These are phyloP conservation scores for Fusarium sacchari DNA, from an alignment of 2,329 filamentous ascomycete species.

Conservation along the genomic window DNA sequence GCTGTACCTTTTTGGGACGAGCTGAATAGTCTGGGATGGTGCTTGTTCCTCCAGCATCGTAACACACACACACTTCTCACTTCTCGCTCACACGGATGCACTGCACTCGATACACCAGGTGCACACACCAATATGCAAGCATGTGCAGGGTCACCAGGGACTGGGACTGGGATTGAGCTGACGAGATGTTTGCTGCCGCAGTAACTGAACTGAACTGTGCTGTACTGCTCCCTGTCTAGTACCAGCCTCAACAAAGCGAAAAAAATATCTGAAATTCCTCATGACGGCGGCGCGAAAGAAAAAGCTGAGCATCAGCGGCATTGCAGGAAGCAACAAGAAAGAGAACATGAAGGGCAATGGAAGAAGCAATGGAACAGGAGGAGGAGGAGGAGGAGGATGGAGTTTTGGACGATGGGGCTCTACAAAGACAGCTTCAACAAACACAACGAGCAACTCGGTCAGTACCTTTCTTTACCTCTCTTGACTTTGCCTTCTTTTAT, in stretches of 20 bases:
- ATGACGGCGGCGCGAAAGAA: constrained; percentile 29
- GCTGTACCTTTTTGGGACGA: constrained; percentile 11
- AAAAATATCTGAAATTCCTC: neutral
- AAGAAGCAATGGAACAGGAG: constrained; percentile 14
- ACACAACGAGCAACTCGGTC: constrained; percentile 9
- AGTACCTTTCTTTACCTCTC: neutral
- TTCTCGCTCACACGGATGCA: neutral
- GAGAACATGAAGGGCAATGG: constrained; percentile 29
- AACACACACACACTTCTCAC: neutral
- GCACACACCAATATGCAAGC: constrained; percentile 4
- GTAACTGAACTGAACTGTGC: neutral
- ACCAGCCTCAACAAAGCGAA: neutral
- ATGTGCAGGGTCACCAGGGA: neutral
- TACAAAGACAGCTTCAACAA: constrained; percentile 20
- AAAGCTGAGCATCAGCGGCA: constrained; percentile 34
- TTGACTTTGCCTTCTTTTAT: no score
- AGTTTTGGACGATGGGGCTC: constrained; percentile 33
- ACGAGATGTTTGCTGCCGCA: constrained; percentile 8
- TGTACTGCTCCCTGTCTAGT: neutral
- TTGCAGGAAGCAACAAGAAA: constrained; percentile 16
- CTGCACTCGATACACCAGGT: neutral
- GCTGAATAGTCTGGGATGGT: constrained; percentile 1
- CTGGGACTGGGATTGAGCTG: constrained; percentile 14
- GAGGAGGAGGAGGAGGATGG: constrained; percentile 29
- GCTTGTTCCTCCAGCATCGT: constrained; percentile 9